phyloP scores from a whole-genome alignment of 257 asterid species.

The Handroanthus guayacan region DNA sequence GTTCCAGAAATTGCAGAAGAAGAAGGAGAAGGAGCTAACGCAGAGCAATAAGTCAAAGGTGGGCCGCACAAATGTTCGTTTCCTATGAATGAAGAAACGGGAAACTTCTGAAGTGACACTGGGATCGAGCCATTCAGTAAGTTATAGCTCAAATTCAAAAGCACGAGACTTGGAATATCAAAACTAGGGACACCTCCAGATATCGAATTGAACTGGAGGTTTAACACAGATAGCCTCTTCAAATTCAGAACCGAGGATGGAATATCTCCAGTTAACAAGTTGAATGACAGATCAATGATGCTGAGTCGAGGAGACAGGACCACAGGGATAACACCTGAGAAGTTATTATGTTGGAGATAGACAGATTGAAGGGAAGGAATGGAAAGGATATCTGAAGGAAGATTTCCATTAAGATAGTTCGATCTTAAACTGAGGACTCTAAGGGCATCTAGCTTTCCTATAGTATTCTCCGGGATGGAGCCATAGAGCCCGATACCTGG shows the following conservation, averaged over 20 bases:
- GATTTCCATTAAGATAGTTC: constrained; percentile 64
- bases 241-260: constrained; percentile 49
- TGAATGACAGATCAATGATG: constrained; percentile 76
- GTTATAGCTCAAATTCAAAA: constrained; percentile 73
- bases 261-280: constrained; percentile 67
- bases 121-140: constrained; percentile 73
- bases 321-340: constrained; percentile 70
- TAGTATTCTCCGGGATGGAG: constrained; percentile 59
- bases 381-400: constrained; percentile 71
- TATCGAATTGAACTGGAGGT: constrained; percentile 65
- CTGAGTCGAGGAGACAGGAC: constrained; percentile 58
- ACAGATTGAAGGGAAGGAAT: constrained; percentile 68
- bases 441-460: constrained; percentile 74
- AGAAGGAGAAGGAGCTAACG: constrained; percentile 47
- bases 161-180: constrained; percentile 54
- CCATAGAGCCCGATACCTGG: constrained; percentile 88
- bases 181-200: constrained; percentile 66
- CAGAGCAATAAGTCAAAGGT: constrained; percentile 60
- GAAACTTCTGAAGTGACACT: constrained; percentile 61
- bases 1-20: constrained; percentile 33
- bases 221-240: constrained; percentile 58
- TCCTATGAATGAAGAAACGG: constrained; percentile 70
- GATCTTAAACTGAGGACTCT: constrained; percentile 75
- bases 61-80: constrained; percentile 70
- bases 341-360: constrained; percentile 76